These are phyloP conservation scores for Rhizopogon sp. DNA, from an alignment of 768 basidiomycete species.

Conservation along the genomic window DNA sequence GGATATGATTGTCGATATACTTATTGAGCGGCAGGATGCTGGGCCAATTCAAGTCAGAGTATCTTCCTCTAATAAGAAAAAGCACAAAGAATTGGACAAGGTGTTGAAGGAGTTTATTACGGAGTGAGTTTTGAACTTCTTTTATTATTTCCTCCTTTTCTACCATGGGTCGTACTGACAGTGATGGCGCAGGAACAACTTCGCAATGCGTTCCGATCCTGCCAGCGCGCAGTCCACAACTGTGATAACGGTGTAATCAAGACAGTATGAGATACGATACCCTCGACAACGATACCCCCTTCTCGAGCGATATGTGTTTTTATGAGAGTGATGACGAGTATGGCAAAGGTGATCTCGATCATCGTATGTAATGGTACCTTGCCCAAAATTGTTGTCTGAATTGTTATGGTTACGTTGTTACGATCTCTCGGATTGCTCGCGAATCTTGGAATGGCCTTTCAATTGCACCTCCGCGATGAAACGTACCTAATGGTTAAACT, in stretches of 20 bases:
- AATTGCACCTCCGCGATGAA: too few relatives aligned
- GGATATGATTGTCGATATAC: not conserved
- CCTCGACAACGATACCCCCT: not conserved
- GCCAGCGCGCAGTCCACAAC: not conserved
- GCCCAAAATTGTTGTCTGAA: not conserved
- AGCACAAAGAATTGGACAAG: rapidly evolving
- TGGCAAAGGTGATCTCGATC: not conserved
- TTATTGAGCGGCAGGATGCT: not conserved
- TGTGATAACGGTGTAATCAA: not conserved
- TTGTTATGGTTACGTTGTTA: not conserved
- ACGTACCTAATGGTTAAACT: too few relatives aligned
- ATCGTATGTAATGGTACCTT: not conserved
- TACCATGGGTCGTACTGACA: not conserved
- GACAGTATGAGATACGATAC: not conserved
- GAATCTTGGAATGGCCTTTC: too few relatives aligned
- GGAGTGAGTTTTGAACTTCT: not conserved
- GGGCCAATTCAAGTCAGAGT: not conserved
- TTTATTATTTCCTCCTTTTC: not conserved
- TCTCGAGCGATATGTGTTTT: not conserved
- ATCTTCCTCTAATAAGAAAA: not conserved
- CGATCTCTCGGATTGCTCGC: too few relatives aligned
- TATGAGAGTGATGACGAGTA: not conserved
- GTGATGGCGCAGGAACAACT: not conserved
- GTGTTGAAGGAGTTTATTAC: not conserved
- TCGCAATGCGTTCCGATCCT: not conserved